Percentiles rank a stretch among this genome's conserved stretches.
Conservation (phyloP, 768 basidiomycete genomes). For the Boletus rex-veris region DNA sequence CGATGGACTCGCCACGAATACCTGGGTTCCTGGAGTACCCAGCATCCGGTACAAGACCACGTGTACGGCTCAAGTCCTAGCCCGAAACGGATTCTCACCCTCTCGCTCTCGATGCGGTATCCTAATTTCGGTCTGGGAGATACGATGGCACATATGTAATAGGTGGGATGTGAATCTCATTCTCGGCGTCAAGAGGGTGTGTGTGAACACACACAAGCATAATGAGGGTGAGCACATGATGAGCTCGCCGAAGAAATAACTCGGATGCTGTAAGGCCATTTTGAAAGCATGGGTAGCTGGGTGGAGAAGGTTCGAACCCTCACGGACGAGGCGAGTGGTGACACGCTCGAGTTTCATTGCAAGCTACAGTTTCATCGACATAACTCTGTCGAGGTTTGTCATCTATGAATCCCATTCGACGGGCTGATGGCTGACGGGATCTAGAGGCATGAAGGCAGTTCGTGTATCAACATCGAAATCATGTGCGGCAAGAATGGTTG, state of each 20-base stretch:
- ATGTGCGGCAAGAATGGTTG: constrained; percentile 69
- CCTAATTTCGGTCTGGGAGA: too few species aligned
- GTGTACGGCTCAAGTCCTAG: too few species aligned
- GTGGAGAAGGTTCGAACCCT: constrained; percentile 31
- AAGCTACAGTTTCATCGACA: constrained; percentile 42
- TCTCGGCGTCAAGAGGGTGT: constrained; percentile 43
- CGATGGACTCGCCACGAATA: too few species aligned
- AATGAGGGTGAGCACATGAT: constrained; percentile 68
- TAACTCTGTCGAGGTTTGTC: constrained; percentile 43
- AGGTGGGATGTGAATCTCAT: constrained; percentile 64
- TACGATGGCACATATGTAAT: constrained; percentile 21
- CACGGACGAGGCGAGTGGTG: constrained; percentile 37
- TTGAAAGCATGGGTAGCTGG: constrained; percentile 47
- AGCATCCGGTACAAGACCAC: too few species aligned
- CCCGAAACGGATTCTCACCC: too few species aligned
- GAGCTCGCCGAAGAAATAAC: constrained; percentile 61
- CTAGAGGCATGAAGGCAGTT: constrained; percentile 91
- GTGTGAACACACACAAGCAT: constrained; percentile 43
- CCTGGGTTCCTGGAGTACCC: too few species aligned
- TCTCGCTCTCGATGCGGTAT: too few species aligned
- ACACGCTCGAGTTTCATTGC: constrained; percentile 53
- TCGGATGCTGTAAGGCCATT: constrained; percentile 47
- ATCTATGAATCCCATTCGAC: constrained; percentile 73
- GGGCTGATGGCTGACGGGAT: constrained; percentile 58
- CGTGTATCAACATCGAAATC: constrained; percentile 91